Evolutionary conservation across 106 monocot species (phyloP).

Genomic region (Allium sativum): DNA sequence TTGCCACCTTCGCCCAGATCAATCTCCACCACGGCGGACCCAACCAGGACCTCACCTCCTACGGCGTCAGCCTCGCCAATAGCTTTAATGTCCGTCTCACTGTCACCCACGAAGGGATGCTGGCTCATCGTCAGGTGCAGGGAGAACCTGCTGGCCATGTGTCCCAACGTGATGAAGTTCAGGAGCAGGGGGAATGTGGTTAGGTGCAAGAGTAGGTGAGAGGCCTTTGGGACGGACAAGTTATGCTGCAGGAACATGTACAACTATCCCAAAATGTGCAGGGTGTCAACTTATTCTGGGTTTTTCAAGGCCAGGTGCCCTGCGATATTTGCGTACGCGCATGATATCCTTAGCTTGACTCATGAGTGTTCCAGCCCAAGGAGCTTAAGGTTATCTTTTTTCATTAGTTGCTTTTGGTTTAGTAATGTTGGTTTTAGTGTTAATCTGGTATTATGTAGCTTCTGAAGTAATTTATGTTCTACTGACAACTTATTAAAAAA

Average conservation of each 20-base stretch:
- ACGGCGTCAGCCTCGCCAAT: conserved; percentile 85
- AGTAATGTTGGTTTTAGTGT: too few species aligned
- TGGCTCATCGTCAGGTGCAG: conserved; percentile 90
- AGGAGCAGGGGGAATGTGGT: conserved; percentile 38
- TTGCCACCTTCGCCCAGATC: conserved; percentile 79
- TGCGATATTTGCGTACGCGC: conserved; percentile 72
- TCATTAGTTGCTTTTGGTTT: too few species aligned
- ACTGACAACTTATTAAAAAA: too few species aligned
- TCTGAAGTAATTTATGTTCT: too few species aligned
- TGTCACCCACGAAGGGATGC: conserved; percentile 71
- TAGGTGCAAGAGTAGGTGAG: conserved; percentile 87
- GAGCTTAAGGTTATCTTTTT: too few species aligned
- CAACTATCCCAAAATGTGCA: conserved; percentile 62
- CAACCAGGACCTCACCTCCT: conserved; percentile 44
- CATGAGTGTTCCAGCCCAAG: conserved; percentile 61
- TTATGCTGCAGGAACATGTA: conserved; percentile 88
- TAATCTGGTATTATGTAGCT: too few species aligned
- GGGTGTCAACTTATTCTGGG: conserved; percentile 49
- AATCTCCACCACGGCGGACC: conserved; percentile 69
- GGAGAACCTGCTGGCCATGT: conserved; percentile 44
- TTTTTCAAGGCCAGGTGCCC: conserved; percentile 83
- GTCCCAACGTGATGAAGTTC: conserved; percentile 59
- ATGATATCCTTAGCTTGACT: conserved; percentile 68
- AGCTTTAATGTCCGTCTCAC: conserved; percentile 80
- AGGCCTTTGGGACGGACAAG: conserved; percentile 78